Conservation (phyloP, 495 filamentous ascomycete genomes). For the Hypoxylon crocopeplum region DNA sequence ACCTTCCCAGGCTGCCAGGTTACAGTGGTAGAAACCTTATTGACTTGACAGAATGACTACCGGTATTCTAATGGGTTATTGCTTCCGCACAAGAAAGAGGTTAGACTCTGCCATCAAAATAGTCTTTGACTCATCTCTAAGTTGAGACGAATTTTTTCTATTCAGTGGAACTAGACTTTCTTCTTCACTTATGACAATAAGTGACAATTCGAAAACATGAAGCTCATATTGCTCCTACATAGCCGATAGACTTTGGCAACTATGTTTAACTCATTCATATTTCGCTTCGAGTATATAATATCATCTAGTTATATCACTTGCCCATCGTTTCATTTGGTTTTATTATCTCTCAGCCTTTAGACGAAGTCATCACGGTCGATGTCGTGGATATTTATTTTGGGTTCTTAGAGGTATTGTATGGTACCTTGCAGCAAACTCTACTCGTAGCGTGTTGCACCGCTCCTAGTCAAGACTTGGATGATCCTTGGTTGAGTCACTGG, state of each 20-base stretch:
- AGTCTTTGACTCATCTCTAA: slow-evolving; percentile 19
- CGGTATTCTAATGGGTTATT: no score
- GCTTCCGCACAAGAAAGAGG: slow-evolving; percentile 7
- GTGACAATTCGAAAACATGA: slow-evolving; percentile 2
- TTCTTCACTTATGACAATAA: neutral
- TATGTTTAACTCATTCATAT: neutral
- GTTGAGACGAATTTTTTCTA: no score
- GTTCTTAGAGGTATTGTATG: neutral
- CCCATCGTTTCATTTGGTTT: neutral
- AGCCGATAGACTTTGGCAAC: slow-evolving; percentile 12
- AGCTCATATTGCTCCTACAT: slow-evolving; percentile 1
- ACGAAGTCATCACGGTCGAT: neutral
- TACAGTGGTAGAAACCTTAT: no score
- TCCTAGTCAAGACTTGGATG: slow-evolving; percentile 10
- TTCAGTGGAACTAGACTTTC: no score
- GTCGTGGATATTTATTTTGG: neutral
- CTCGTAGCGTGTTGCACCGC: neutral
- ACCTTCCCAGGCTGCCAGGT: no score
- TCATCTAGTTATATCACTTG: no score
- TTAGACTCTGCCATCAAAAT: slow-evolving; percentile 21
- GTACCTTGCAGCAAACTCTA: slow-evolving; percentile 14
- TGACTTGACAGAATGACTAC: no score
- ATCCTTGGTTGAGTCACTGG: slow-evolving; percentile 13
- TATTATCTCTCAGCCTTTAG: neutral
- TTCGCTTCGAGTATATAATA: slow-evolving; percentile 15